Conservation (phyloP, 2,329 filamentous ascomycete species). For the Penicillium sp. region DNA sequence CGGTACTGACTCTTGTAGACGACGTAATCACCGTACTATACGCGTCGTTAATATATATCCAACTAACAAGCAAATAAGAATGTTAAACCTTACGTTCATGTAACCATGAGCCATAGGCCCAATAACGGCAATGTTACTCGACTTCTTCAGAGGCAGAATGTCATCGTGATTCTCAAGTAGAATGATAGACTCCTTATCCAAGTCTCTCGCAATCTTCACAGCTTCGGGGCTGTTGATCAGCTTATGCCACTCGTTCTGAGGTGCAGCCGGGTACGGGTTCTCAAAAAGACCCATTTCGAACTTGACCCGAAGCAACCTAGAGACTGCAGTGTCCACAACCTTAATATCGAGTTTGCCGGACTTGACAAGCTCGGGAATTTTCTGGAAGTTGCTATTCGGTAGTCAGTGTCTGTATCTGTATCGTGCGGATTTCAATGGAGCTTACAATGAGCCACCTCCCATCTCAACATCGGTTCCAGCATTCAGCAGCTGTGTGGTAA, state of each 20-base stretch:
- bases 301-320: slow-evolving; percentile 64
- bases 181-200: slow-evolving; percentile 64
- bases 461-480: slow-evolving; percentile 72
- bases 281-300: slow-evolving; percentile 71
- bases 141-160: slow-evolving; percentile 57
- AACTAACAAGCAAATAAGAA: rapidly evolving
- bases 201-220: slow-evolving; percentile 58
- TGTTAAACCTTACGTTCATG: slow-evolving; percentile 59
- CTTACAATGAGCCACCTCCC: slow-evolving; percentile 67
- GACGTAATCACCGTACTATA: slow-evolving; percentile 70
- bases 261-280: slow-evolving; percentile 61
- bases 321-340: slow-evolving; percentile 64
- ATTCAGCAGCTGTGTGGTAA: slow-evolving; percentile 62
- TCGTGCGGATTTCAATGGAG: not conserved
- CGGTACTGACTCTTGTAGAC: slow-evolving; percentile 62
- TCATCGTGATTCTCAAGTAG: slow-evolving; percentile 59
- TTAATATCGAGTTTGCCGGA: slow-evolving; percentile 59
- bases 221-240: slow-evolving; percentile 62
- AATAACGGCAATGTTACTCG: slow-evolving; percentile 69
- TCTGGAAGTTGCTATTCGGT: slow-evolving; percentile 56
- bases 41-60: not conserved
- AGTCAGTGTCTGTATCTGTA: slow-evolving; percentile 4
- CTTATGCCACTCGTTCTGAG: slow-evolving; percentile 54
- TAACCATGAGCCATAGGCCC: slow-evolving; percentile 71
- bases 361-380: slow-evolving; percentile 63